phyloP scores from a whole-genome alignment of 2,329 filamentous ascomycete species.

The Xylariales sp. region DNA sequence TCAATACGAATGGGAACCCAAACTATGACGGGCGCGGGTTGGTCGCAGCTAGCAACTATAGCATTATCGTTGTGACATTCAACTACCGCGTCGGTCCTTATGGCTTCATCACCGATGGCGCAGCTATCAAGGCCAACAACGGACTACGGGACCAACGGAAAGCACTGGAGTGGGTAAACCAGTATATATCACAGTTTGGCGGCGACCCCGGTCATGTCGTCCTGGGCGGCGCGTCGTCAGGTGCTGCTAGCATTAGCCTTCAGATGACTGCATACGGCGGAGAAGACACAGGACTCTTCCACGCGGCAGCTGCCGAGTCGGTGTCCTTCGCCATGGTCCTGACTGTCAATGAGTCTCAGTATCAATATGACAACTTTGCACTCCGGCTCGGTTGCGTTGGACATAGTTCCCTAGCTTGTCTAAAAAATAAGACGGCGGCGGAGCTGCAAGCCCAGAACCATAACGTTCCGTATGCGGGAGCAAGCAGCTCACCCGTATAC shows the following conservation, averaged over 20 bases:
- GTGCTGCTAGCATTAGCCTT: slow-evolving; percentile 59
- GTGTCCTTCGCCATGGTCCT: slow-evolving; percentile 46
- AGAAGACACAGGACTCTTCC: slow-evolving; percentile 42
- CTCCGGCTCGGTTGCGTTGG: slow-evolving; percentile 37
- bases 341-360: slow-evolving; percentile 41
- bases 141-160: slow-evolving; percentile 68
- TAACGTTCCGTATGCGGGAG: slow-evolving; percentile 34
- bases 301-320: slow-evolving; percentile 45
- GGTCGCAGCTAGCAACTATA: slow-evolving; percentile 50
- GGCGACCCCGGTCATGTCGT: slow-evolving; percentile 65
- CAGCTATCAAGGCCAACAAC: slow-evolving; percentile 58
- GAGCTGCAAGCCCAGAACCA: slow-evolving; percentile 39
- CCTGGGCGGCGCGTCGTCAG: slow-evolving; percentile 64
- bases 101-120: slow-evolving; percentile 62
- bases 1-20: slow-evolving; percentile 42
- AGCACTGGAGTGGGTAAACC: slow-evolving; percentile 64
- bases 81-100: slow-evolving; percentile 75
- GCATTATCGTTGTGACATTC: slow-evolving; percentile 65
- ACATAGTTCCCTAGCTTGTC: slow-evolving; percentile 37
- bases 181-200: slow-evolving; percentile 62
- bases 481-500: slow-evolving; percentile 36
- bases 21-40: slow-evolving; percentile 59
- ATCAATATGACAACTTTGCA: slow-evolving; percentile 47
- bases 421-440: slow-evolving; percentile 36
- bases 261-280: slow-evolving; percentile 56